Percentiles rank a stretch among this genome's conserved stretches.
phyloP scores from a whole-genome alignment of 2,329 filamentous ascomycete genomes.

The Cercospora berteroae region DNA sequence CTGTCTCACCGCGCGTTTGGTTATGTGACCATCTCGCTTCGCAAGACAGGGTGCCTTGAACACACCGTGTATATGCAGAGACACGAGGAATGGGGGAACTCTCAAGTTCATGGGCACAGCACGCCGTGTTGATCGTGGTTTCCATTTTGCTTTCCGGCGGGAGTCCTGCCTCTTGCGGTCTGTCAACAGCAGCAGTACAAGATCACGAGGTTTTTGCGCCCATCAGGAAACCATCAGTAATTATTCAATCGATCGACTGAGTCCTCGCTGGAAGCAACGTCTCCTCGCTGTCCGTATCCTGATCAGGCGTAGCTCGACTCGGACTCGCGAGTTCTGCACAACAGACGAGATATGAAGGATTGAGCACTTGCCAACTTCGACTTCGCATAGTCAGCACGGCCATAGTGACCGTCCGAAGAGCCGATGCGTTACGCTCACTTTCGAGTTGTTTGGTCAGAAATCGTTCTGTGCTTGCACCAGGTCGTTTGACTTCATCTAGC shows the following conservation, averaged over 20 bases:
- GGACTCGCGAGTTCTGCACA: background rate
- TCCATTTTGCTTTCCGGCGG: too few relatives aligned
- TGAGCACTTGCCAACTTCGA: background rate
- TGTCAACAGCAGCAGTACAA: background rate
- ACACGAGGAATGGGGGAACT: too few relatives aligned
- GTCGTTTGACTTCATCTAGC: background rate
- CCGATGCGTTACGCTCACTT: background rate
- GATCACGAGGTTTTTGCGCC: background rate
- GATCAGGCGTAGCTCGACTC: background rate
- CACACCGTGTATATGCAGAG: too few relatives aligned
- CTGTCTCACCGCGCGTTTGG: too few relatives aligned
- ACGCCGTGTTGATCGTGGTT: too few relatives aligned
- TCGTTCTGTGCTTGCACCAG: background rate
- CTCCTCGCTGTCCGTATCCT: background rate
- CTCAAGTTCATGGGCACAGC: too few relatives aligned
- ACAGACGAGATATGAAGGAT: background rate
- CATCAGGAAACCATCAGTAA: background rate
- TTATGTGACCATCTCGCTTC: too few relatives aligned
- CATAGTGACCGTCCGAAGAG: background rate
- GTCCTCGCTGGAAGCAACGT: background rate
- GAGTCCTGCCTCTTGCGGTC: background rate
- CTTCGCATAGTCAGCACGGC: background rate
- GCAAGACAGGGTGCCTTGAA: too few relatives aligned
- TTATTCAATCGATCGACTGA: background rate
- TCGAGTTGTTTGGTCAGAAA: background rate